Evolutionary conservation across 129 eudicot species (phyloP).

Genomic region (Escallonia rubra): DNA sequence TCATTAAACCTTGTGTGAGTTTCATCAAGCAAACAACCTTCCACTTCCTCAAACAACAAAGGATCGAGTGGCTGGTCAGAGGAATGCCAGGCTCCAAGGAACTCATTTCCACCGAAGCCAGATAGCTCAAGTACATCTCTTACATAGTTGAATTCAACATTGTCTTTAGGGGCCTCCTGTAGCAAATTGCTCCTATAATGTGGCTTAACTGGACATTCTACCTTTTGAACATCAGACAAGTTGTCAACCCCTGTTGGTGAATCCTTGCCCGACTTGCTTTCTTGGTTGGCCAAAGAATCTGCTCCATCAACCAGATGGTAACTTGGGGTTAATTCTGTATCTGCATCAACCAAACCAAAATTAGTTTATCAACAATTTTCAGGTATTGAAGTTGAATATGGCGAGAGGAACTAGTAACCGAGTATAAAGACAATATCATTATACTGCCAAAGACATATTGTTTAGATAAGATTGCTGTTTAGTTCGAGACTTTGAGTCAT

Average conservation of each 20-base stretch:
- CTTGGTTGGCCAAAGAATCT: conserved; percentile 4
- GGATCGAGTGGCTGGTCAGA: conserved; percentile 62
- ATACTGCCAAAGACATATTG: too few species aligned
- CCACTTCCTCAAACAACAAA: conserved; percentile 52
- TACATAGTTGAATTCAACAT: conserved; percentile 52
- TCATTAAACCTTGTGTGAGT: conserved; percentile 33
- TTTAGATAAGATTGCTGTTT: too few species aligned
- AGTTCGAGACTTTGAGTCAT: too few species aligned
- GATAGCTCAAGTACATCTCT: conserved; percentile 56
- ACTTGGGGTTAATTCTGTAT: conserved; percentile 11
- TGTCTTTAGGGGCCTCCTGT: conserved; percentile 25
- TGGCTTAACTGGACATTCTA: conserved; percentile 3
- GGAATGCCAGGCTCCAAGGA: conserved; percentile 68
- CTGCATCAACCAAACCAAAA: neutral
- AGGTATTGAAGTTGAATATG: neutral
- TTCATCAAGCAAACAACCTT: conserved; percentile 33
- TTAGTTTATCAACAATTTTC: neutral
- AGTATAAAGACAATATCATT: too few species aligned
- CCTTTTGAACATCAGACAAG: neutral
- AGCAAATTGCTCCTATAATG: conserved; percentile 1
- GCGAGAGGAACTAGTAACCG: neutral
- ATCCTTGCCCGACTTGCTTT: conserved; percentile 5
- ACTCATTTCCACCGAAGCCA: conserved; percentile 40
- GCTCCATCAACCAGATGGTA: conserved; percentile 4
- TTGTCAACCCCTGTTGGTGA: neutral